Evolutionary conservation across 768 basidiomycete genomes (phyloP).

Genomic region (Austroboletus eburneus): DNA sequence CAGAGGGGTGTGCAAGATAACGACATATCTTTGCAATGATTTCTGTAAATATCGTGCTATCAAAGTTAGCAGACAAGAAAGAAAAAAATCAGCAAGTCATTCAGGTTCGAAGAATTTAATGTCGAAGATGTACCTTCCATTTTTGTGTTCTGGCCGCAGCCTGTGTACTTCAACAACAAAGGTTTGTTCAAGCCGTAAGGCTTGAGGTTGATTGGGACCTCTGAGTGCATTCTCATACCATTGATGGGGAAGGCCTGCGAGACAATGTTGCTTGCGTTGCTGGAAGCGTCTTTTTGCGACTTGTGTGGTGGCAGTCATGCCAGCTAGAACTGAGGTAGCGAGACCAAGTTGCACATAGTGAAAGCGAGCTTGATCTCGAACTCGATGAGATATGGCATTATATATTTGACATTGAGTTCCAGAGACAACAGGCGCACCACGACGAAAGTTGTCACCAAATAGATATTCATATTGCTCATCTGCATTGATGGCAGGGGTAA

Average conservation of each 20-base stretch:
- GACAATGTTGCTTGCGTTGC: not conserved
- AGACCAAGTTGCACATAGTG: conserved; percentile 1
- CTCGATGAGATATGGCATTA: not conserved
- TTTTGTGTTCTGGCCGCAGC: not conserved
- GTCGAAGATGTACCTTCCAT: not conserved
- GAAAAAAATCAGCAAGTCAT: too few species aligned
- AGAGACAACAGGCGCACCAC: not conserved
- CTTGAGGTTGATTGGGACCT: not conserved
- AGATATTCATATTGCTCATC: not conserved
- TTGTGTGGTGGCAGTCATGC: not conserved
- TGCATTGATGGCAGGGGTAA: not conserved
- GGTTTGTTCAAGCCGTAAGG: conserved; percentile 1
- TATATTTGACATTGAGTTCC: not conserved
- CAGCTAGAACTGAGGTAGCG: conserved; percentile 1
- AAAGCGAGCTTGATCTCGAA: not conserved
- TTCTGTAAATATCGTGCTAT: not conserved
- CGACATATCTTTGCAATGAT: not conserved
- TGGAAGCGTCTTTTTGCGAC: not conserved
- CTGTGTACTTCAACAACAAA: not conserved
- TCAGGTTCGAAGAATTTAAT: not conserved
- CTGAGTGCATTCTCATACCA: not conserved
- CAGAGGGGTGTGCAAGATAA: not conserved
- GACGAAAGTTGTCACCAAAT: not conserved
- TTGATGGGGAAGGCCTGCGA: not conserved
- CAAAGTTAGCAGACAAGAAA: not conserved